Percentiles rank a stretch among this genome's conserved stretches.
Conservation (phyloP, 495 filamentous ascomycete species). For the Annulohypoxylon moriforme region DNA sequence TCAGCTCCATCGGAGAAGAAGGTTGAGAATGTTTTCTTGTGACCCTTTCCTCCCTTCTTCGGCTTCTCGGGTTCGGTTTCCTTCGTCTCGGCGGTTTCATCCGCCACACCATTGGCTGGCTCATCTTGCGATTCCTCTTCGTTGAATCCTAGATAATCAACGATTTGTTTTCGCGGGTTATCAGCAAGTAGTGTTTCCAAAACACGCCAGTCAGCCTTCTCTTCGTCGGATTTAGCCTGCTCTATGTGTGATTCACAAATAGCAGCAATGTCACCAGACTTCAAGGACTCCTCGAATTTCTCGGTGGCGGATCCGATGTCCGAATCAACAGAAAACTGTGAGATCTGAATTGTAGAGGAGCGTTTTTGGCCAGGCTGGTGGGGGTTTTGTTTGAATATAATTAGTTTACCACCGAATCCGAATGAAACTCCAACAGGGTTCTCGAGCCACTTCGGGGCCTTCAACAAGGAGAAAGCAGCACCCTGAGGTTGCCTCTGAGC, state of each 20-base stretch:
- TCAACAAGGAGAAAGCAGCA: constrained; percentile 83
- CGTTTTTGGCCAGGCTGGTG: constrained; percentile 67
- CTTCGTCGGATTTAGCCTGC: constrained; percentile 81
- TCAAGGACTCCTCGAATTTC: constrained; percentile 85
- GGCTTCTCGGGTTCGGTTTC: constrained; percentile 58
- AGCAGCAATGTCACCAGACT: constrained; percentile 76
- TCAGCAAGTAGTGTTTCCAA: constrained; percentile 87
- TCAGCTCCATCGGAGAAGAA: constrained; percentile 81
- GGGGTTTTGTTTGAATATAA: constrained; percentile 74
- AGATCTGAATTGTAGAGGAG: constrained; percentile 84
- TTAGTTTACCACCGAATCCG: constrained; percentile 93
- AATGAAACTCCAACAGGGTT: constrained; percentile 88
- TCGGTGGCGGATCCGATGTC: constrained; percentile 85
- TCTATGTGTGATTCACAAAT: constrained; percentile 85
- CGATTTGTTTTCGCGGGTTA: constrained; percentile 81
- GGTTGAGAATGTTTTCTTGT: constrained; percentile 75
- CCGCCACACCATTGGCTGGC: constrained; percentile 62
- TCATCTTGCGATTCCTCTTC: constrained; percentile 66
- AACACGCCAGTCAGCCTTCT: constrained; percentile 95
- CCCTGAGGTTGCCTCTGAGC: constrained; percentile 91
- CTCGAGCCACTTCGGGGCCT: constrained; percentile 92
- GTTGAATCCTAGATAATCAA: constrained; percentile 88
- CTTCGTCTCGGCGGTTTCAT: constrained; percentile 49
- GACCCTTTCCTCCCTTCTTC: constrained; percentile 46
- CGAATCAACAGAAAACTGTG: constrained; percentile 87